A percentile compares a stretch with the other conserved stretches of the same genome.
phyloP scores from a whole-genome alignment of 2,329 filamentous ascomycete genomes.

The Alternaria hordeiaustralica region DNA sequence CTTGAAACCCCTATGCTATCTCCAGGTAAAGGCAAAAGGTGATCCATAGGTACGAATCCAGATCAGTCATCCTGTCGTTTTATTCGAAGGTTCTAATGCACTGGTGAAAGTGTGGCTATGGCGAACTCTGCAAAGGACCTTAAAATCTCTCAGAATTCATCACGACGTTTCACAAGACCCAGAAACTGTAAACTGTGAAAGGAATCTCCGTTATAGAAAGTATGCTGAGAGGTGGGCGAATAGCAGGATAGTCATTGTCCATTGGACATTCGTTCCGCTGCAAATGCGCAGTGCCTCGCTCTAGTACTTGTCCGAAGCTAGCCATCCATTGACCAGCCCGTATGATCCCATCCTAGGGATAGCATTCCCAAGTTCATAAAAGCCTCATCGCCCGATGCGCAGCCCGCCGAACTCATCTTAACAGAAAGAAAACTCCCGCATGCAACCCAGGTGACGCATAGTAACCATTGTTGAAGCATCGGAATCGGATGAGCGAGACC shows the following conservation, averaged over 20 bases:
- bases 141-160: neutral
- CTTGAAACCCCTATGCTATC: neutral
- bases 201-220: slow-evolving; percentile 13
- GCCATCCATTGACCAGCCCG: slow-evolving; percentile 17
- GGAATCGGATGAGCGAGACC: slow-evolving; percentile 28
- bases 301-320: slow-evolving; percentile 30
- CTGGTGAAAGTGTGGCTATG: neutral
- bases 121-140: neutral
- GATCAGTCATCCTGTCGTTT: no score
- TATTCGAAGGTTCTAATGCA: neutral
- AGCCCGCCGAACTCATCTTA: slow-evolving; percentile 33
- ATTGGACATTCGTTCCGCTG: slow-evolving; percentile 19
- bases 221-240: slow-evolving; percentile 29
- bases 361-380: slow-evolving; percentile 8
- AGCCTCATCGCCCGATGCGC: slow-evolving; percentile 25
- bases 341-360: slow-evolving; percentile 11
- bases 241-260: slow-evolving; percentile 29
- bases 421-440: slow-evolving; percentile 46
- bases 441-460: slow-evolving; percentile 42
- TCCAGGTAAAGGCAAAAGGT: neutral
- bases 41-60: neutral
- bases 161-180: neutral
- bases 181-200: neutral
- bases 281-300: slow-evolving; percentile 15
- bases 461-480: slow-evolving; percentile 34